Percentiles rank a stretch among this genome's conserved stretches.
Evolutionary conservation across 2,329 filamentous ascomycete genomes (phyloP).

Genomic region (Beauveria asiatica): DNA sequence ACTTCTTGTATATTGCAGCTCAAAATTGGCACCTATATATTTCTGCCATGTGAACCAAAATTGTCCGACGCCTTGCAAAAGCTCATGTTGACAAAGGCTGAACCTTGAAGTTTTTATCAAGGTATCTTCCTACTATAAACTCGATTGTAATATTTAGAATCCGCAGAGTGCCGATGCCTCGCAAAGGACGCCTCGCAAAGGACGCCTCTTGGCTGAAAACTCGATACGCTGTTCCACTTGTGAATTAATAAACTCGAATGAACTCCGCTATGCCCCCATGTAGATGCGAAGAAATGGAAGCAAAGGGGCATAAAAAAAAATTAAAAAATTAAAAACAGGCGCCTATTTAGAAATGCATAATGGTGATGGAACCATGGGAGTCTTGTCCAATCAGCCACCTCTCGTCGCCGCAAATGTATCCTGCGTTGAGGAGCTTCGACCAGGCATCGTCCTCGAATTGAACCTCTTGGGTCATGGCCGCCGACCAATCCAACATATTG

Average conservation of each 20-base stretch:
- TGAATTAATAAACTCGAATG: too few species aligned
- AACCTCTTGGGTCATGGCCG: constrained; percentile 21
- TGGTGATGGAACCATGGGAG: constrained; percentile 37
- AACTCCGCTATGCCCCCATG: not conserved
- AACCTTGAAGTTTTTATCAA: not conserved
- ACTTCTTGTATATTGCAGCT: not conserved
- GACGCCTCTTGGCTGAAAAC: not conserved
- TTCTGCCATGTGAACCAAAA: not conserved
- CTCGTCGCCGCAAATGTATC: constrained; percentile 50
- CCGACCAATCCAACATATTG: not conserved
- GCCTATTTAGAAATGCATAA: constrained; percentile 41
- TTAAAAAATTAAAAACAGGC: constrained; percentile 4
- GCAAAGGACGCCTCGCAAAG: not conserved
- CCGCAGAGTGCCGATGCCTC: not conserved
- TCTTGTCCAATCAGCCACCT: constrained; percentile 55
- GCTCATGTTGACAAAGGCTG: not conserved
- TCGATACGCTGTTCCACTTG: not conserved
- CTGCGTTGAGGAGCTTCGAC: constrained; percentile 40
- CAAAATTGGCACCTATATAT: not conserved
- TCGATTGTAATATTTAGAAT: too few species aligned
- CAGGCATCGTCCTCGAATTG: constrained; percentile 37
- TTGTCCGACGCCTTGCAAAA: not conserved
- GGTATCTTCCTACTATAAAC: too few species aligned
- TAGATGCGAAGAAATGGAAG: not conserved
- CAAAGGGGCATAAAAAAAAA: too few species aligned